A percentile compares a stretch with the other conserved stretches of the same genome.
Evolutionary conservation across 2,329 filamentous ascomycete genomes (phyloP).

Genomic region (Fusarium coffeatum): DNA sequence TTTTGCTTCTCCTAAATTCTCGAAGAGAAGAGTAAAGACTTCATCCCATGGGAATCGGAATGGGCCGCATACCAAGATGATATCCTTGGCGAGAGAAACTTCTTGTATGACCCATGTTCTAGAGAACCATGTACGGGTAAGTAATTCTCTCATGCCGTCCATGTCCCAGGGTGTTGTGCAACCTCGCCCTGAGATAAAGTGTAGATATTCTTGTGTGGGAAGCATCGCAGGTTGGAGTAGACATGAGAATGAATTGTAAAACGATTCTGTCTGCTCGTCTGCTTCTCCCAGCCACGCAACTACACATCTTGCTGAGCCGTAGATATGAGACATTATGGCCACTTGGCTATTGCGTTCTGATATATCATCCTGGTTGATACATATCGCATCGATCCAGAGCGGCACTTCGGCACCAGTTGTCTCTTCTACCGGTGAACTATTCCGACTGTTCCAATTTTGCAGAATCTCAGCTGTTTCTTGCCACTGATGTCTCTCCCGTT

Average conservation of each 20-base stretch:
- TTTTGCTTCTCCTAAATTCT: background rate
- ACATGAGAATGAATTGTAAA: background rate
- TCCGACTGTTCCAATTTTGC: background rate
- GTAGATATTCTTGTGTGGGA: background rate
- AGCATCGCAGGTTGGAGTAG: background rate
- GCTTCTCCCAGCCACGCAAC: background rate
- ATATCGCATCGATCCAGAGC: background rate
- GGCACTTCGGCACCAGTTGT: background rate
- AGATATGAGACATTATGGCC: background rate
- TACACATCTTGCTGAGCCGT: background rate
- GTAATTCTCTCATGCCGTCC: background rate
- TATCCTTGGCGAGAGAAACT: background rate
- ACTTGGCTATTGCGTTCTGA: background rate
- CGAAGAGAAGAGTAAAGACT: background rate
- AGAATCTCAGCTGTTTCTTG: background rate
- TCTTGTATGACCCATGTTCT: background rate
- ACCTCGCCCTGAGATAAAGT: background rate
- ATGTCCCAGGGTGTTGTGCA: background rate
- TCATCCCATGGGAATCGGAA: background rate
- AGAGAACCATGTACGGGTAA: background rate
- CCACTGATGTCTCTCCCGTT: background rate
- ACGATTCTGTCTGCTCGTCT: background rate
- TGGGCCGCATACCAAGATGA: background rate
- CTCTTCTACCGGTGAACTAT: background rate
- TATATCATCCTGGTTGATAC: background rate